Percentiles rank a stretch among this genome's conserved stretches.
phyloP scores from a whole-genome alignment of 169 alveolate species.

The Amoebophrya sp. region DNA sequence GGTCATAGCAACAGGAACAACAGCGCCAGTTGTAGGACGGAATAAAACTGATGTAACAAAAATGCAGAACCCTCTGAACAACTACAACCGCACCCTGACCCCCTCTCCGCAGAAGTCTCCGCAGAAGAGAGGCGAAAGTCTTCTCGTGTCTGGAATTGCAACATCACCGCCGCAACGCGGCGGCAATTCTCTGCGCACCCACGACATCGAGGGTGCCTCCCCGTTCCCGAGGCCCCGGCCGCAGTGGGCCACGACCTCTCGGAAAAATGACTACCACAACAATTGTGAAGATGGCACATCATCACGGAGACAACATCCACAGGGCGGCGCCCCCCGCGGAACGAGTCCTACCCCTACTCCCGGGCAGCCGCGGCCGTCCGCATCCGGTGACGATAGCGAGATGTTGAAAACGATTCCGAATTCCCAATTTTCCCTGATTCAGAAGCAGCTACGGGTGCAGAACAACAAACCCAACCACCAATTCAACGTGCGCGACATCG shows the following conservation, averaged over 20 bases:
- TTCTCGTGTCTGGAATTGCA: no score
- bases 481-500: neutral
- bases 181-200: neutral
- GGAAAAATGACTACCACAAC: neutral
- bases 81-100: no score
- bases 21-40: no score
- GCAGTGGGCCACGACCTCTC: neutral
- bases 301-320: neutral
- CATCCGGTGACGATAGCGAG: neutral
- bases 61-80: no score
- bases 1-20: no score
- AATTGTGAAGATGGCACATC: neutral
- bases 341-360: neutral
- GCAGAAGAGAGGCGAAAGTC: no score
- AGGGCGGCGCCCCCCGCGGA: no score
- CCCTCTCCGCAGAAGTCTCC: no score
- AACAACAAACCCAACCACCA: neutral
- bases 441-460: neutral
- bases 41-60: no score
- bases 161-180: neutral
- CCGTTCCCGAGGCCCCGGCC: neutral
- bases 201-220: neutral
- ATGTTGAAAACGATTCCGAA: neutral
- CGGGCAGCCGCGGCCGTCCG: neutral
- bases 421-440: neutral